A percentile compares a stretch with the other conserved stretches of the same genome.
Conservation (phyloP, 2,329 filamentous ascomycete genomes). For the Neofusicoccum laricinum region DNA sequence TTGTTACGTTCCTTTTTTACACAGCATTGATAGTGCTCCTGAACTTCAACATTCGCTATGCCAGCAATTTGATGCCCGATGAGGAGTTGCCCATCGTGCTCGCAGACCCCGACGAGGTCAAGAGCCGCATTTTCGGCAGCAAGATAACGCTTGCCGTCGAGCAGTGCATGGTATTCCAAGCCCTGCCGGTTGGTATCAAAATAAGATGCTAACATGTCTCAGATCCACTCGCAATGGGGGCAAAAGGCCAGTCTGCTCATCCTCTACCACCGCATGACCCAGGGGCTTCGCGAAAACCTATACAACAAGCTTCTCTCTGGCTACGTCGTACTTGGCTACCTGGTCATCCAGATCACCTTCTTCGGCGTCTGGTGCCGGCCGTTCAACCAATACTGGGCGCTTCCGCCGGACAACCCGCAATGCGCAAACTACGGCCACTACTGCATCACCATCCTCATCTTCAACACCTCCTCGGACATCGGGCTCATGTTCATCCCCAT, state of each 20-base stretch:
- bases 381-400: conserved; percentile 21
- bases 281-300: conserved; percentile 10
- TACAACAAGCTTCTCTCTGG: conserved; percentile 16
- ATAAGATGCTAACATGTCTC: too few relatives aligned
- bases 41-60: conserved; percentile 18
- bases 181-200: too few relatives aligned
- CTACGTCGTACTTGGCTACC: conserved; percentile 19
- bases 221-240: conserved; percentile 1
- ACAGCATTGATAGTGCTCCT: conserved; percentile 20
- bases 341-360: conserved; percentile 19
- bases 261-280: conserved; percentile 16
- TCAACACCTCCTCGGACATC: conserved; percentile 21
- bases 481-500: conserved; percentile 19
- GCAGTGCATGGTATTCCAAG: conserved; percentile 21
- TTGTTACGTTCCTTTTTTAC: conserved; percentile 17
- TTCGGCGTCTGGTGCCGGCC: conserved; percentile 21
- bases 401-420: conserved; percentile 16
- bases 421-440: conserved; percentile 19
- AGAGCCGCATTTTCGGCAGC: conserved; percentile 34
- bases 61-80: conserved; percentile 18
- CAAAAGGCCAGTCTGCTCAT: conserved; percentile 10
- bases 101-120: conserved; percentile 24
- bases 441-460: conserved; percentile 20
- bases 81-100: conserved; percentile 4
- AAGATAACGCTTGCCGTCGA: conserved; percentile 36